Base-by-base conservation (phyloP, 2,329 filamentous ascomycete genomes). In the Talaromyces amestolkiae region DNA sequence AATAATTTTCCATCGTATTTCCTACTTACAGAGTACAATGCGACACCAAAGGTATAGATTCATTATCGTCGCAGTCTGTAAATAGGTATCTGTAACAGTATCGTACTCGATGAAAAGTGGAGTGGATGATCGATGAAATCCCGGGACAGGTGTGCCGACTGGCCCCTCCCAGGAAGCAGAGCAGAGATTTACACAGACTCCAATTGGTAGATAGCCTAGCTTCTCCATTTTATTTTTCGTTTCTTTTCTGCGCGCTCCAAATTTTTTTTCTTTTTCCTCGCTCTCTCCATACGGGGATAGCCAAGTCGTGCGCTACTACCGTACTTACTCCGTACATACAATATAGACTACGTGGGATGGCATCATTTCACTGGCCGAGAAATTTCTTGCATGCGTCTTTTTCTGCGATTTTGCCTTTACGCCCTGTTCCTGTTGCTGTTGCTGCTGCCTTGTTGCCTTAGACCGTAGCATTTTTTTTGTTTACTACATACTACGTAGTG, bases 61-160 rank as follows among this genome's bases (percentile, higher is more conserved):
- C n/a, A 17, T 39, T 17, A 9, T 39, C 31, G n/a, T 33, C 49
- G 24, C 24, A 53, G 3, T 53, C 49, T 53, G 49, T 33, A 56
- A 37, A 19, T 54, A 1, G 8, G 51, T 54, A 37, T 54, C 31
- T 35, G 51, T 54, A 54, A 33, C 51, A n/a, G 35, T 58, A 27
- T 39, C 56, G 33, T 58, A 24, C 39, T 59, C 59, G 41, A 24
- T 51, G 59, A 15, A 27, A 37, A 51, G 59, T 51, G 56, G 56
- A 59, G 62, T 59, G 62, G 31, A 43, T 17, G 49, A 35, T 58
- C 45, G 61, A 56, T 58, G 49, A 63, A 58, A 39, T 58, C 41
- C 62, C 62, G 62, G 62, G 53, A 59, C 37, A 64, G 33, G 33
- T 15, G 62, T 64, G 62, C 62, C 62, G 62, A 64, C 45, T 64